phyloP scores from a whole-genome alignment of 768 basidiomycete genomes.

The Podaxis sp. region DNA sequence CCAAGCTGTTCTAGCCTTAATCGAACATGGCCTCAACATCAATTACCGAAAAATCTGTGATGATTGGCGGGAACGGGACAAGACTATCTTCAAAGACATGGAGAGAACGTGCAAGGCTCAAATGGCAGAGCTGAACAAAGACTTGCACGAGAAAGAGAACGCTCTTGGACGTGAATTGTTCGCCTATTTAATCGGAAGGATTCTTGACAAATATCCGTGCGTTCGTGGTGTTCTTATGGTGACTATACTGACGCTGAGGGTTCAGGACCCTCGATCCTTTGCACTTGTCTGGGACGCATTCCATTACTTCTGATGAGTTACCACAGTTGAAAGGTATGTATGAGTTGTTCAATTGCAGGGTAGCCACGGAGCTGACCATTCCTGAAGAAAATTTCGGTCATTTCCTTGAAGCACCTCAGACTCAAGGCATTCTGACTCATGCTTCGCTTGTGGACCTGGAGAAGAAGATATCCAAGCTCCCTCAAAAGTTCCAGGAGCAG shows the following conservation, averaged over 20 bases:
- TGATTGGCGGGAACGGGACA: constrained; percentile 2
- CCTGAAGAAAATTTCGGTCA: not conserved
- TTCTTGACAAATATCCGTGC: constrained; percentile 8
- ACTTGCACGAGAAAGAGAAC: not conserved
- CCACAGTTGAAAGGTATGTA: not conserved
- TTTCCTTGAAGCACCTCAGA: not conserved
- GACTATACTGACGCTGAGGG: not conserved
- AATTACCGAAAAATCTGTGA: not conserved
- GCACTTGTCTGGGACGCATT: not conserved
- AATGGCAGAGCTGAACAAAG: not conserved
- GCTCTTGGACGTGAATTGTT: not conserved
- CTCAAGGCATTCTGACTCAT: not conserved
- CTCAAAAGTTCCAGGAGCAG: not conserved
- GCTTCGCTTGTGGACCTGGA: not conserved
- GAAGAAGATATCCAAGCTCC: not conserved
- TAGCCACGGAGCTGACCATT: not conserved
- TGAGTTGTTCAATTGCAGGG: not conserved
- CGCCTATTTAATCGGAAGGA: not conserved
- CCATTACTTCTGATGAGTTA: not conserved
- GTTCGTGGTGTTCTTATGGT: not conserved
- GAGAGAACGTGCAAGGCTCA: not conserved
- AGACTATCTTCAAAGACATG: not conserved
- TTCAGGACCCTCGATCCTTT: not conserved
- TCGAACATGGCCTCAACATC: constrained; percentile 1
- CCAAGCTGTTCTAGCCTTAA: not conserved